phyloP scores from a whole-genome alignment of 148 eudicot species.

The Chenopodium suecicum region DNA sequence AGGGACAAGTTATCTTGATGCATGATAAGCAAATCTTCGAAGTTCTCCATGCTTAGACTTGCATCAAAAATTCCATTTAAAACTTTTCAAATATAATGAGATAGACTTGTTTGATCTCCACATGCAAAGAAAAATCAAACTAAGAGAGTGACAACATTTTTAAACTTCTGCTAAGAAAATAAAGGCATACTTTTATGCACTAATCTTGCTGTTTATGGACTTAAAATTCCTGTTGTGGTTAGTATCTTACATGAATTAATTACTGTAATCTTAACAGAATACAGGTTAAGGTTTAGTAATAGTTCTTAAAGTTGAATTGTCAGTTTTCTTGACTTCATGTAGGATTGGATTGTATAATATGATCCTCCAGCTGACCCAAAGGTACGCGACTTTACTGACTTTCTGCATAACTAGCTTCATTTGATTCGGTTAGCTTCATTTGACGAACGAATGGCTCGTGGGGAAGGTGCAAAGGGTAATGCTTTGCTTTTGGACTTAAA shows the following conservation, averaged over 20 bases:
- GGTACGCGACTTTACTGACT: slow-evolving; percentile 34
- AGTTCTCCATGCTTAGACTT: no score
- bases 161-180: slow-evolving; percentile 77
- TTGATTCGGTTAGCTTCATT: slow-evolving; percentile 22
- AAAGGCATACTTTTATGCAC: slow-evolving; percentile 89
- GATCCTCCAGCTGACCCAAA: slow-evolving; percentile 98
- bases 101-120: slow-evolving; percentile 79
- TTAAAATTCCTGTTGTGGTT: slow-evolving; percentile 95
- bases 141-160: slow-evolving; percentile 72
- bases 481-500: slow-evolving; percentile 56
- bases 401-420: not conserved
- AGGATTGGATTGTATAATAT: slow-evolving; percentile 98
- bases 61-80: slow-evolving; percentile 61
- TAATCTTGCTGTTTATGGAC: slow-evolving; percentile 97
- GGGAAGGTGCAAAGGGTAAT: slow-evolving; percentile 88
- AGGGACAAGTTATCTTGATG: no score
- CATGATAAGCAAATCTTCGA: no score
- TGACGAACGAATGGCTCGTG: slow-evolving; percentile 97
- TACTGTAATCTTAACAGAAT: not conserved
- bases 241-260: slow-evolving; percentile 18
- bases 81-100: slow-evolving; percentile 66
- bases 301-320: not conserved
- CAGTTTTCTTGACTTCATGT: slow-evolving; percentile 5
- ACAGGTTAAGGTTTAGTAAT: not conserved
- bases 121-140: slow-evolving; percentile 84